Percentiles rank a stretch among this genome's conserved stretches.
Conservation (phyloP, 805 yeast genomes). For the Hanseniaspora occidentalis region DNA sequence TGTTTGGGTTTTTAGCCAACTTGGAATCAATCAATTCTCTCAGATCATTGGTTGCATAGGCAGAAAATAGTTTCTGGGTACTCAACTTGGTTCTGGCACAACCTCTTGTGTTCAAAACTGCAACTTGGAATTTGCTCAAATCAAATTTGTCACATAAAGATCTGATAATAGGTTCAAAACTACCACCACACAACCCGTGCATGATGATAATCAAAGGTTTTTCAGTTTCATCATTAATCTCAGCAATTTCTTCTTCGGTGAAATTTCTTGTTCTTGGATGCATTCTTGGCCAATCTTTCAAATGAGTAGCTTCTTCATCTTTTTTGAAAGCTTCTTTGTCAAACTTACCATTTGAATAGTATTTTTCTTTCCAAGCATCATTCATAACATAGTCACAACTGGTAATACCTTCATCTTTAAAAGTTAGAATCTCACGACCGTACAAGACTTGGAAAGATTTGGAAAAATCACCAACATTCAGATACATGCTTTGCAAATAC, state of each 20-base stretch:
- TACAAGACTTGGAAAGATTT: constrained; percentile 47
- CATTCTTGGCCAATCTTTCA: constrained; percentile 42
- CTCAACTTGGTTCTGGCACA: constrained; percentile 65
- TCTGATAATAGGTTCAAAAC: constrained; percentile 62
- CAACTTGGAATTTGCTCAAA: constrained; percentile 39
- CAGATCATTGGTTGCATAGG: constrained; percentile 57
- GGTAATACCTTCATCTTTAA: constrained; percentile 57
- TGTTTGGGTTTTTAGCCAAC: constrained; percentile 40
- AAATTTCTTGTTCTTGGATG: constrained; percentile 61
- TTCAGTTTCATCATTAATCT: constrained; percentile 18
- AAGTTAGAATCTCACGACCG: constrained; percentile 52
- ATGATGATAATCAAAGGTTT: constrained; percentile 49
- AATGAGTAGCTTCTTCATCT: constrained; percentile 31
- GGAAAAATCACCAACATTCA: constrained; percentile 43
- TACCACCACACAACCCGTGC: constrained; percentile 74
- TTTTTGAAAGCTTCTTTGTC: constrained; percentile 19
- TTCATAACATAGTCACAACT: constrained; percentile 63
- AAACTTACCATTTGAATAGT: constrained; percentile 10
- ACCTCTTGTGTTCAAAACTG: constrained; percentile 58
- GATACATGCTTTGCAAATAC: constrained; percentile 62
- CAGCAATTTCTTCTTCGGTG: constrained; percentile 29
- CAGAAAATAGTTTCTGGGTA: constrained; percentile 55
- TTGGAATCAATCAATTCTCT: constrained; percentile 43
- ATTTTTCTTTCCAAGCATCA: constrained; percentile 15
- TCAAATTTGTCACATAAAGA: constrained; percentile 36